Conservation (phyloP, 129 eudicot genomes). For the Helianthus annuus region DNA sequence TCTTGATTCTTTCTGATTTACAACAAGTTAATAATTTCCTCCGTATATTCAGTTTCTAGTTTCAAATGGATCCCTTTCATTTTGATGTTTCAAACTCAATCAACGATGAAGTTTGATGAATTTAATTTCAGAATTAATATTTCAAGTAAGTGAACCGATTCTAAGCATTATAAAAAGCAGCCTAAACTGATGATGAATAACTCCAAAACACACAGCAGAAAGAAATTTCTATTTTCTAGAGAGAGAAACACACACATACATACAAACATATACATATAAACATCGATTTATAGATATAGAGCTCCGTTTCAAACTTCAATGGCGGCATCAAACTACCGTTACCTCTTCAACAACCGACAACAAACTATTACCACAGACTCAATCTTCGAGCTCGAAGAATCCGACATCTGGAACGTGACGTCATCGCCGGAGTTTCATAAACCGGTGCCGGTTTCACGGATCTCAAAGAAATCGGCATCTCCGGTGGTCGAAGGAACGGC, state of each 20-base stretch:
- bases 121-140: too few relatives aligned
- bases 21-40: too few relatives aligned
- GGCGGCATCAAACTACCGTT: constrained; percentile 70
- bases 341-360: constrained; percentile 34
- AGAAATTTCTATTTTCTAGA: constrained; percentile 23
- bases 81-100: too few relatives aligned
- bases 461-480: constrained; percentile 37
- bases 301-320: constrained; percentile 22
- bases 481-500: constrained; percentile 35
- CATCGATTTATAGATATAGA: background rate
- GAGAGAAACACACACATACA: constrained; percentile 1
- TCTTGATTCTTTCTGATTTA: too few relatives aligned
- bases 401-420: constrained; percentile 65
- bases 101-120: too few relatives aligned
- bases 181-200: constrained; percentile 7
- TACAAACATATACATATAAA: too few relatives aligned
- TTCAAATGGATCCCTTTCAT: too few relatives aligned
- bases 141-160: too few relatives aligned
- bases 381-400: constrained; percentile 72
- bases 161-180: background rate
- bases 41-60: too few relatives aligned
- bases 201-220: background rate
- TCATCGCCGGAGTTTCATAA: constrained; percentile 59
- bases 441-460: constrained; percentile 33
- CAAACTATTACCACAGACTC: constrained; percentile 27